These are phyloP conservation scores for Eimeria praecox DNA, from an alignment of 169 alveolate species.

Conservation along the genomic window DNA sequence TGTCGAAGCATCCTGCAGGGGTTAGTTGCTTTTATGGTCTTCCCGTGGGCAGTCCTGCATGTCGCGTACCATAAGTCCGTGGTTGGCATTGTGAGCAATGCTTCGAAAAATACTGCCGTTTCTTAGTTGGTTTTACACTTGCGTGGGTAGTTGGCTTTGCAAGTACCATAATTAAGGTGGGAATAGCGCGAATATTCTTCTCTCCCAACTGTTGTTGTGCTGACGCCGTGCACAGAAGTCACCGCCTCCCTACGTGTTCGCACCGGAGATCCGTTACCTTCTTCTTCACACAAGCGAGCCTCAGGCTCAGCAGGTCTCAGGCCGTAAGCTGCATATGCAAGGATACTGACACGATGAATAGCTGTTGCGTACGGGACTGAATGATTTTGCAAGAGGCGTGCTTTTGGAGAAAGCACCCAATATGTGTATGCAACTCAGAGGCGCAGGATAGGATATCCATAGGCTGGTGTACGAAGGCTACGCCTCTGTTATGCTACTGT, in stretches of 20 bases:
- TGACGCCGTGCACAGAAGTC: constrained; percentile 54
- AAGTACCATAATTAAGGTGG: background rate
- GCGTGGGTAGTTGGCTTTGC: background rate
- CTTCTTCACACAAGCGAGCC: constrained; percentile 79
- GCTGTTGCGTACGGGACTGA: background rate
- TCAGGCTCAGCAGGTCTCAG: constrained; percentile 72
- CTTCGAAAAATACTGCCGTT: background rate
- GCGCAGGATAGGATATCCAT: background rate
- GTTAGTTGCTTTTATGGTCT: background rate
- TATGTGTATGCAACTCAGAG: background rate
- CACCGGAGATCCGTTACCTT: constrained; percentile 80
- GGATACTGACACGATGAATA: background rate
- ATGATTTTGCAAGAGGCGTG: background rate
- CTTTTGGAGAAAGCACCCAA: background rate
- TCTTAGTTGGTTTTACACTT: background rate
- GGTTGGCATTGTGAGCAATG: background rate
- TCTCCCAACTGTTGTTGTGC: background rate
- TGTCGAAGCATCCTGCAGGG: constrained; percentile 75
- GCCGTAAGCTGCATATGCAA: constrained; percentile 54
- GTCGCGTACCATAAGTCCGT: too few relatives aligned
- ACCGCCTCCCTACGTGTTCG: constrained; percentile 76
- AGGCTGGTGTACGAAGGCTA: background rate
- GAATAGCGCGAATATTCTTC: background rate
- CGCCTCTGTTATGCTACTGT: background rate
- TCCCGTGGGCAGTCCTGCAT: background rate